Conservation (phyloP, 2,329 filamentous ascomycete species). For the Emydomyces testavorans region DNA sequence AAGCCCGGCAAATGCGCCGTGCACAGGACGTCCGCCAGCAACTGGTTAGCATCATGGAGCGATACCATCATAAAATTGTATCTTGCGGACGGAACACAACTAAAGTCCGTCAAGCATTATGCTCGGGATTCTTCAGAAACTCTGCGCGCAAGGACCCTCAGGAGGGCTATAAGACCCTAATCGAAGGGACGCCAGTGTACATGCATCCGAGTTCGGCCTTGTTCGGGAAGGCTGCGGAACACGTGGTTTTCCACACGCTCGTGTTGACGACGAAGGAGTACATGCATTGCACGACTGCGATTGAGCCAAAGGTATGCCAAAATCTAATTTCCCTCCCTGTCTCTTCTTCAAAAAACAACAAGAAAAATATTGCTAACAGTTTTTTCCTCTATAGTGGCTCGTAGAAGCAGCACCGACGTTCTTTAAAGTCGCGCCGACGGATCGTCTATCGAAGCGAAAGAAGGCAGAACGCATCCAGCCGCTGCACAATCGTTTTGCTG, state of each 20-base stretch:
- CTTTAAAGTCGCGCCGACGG: slow-evolving; percentile 89
- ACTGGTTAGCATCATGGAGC: slow-evolving; percentile 83
- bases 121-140: slow-evolving; percentile 91
- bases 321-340: neutral
- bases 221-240: slow-evolving; percentile 92
- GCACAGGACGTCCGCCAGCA: slow-evolving; percentile 89
- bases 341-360: no score
- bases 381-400: slow-evolving; percentile 48
- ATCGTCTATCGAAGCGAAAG: slow-evolving; percentile 79
- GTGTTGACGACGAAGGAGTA: slow-evolving; percentile 67
- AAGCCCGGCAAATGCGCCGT: slow-evolving; percentile 75
- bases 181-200: slow-evolving; percentile 88
- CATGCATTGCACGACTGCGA: slow-evolving; percentile 87
- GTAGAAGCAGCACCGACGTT: slow-evolving; percentile 97
- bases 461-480: slow-evolving; percentile 91
- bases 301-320: slow-evolving; percentile 63
- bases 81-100: slow-evolving; percentile 81
- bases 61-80: slow-evolving; percentile 69
- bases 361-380: slow-evolving; percentile 8
- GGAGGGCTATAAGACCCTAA: slow-evolving; percentile 95
- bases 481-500: slow-evolving; percentile 81
- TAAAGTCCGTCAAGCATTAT: slow-evolving; percentile 78
- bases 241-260: slow-evolving; percentile 73
- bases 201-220: slow-evolving; percentile 84
- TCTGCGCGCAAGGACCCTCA: slow-evolving; percentile 87